phyloP scores from a whole-genome alignment of 2,329 filamentous ascomycete species.

The Nemania sp. region DNA sequence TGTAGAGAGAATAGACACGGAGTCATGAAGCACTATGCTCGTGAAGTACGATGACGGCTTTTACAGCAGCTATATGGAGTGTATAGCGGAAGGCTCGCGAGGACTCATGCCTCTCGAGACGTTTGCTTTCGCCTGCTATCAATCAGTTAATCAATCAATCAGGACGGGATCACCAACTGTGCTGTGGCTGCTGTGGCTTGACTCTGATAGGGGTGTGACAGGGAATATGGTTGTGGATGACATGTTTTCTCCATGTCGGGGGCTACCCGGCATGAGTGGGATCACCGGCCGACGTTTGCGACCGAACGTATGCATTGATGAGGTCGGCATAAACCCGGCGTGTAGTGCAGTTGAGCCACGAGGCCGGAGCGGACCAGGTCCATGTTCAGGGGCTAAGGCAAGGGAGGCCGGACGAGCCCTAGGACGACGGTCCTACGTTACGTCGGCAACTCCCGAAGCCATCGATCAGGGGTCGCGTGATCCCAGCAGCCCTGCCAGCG shows the following conservation, averaged over 20 bases:
- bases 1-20: no score
- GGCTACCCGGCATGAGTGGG: not conserved
- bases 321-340: not conserved
- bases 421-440: not conserved
- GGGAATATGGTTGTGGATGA: not conserved
- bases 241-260: not conserved
- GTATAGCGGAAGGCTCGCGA: no score
- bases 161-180: no score
- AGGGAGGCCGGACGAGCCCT: not conserved
- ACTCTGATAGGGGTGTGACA: not conserved
- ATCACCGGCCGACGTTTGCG: not conserved
- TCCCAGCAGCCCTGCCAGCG: not conserved
- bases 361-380: not conserved
- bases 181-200: slow-evolving; percentile 18
- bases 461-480: not conserved
- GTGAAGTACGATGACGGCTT: no score
- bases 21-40: no score
- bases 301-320: not conserved
- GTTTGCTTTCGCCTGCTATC: no score
- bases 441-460: no score
- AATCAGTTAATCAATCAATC: no score
- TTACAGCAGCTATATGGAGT: no score
- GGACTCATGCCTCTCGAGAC: no score
- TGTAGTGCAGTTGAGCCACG: not conserved
- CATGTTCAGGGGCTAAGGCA: not conserved